Base-by-base conservation (phyloP, 768 basidiomycete genomes). In the Mycena capillaripes region DNA sequence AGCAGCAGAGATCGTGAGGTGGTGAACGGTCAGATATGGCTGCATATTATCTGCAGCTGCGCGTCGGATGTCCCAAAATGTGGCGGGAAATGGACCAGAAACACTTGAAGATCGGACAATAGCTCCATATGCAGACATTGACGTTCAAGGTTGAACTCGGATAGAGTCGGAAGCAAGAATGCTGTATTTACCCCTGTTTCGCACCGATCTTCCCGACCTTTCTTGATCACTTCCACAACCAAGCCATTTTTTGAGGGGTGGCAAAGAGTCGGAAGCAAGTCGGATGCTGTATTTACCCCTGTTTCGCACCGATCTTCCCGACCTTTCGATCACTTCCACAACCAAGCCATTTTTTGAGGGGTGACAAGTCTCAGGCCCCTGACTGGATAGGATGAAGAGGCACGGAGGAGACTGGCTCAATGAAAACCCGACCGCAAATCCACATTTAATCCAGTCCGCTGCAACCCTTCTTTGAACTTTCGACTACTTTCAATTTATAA, bases 71-170 rank as follows among this genome's bases (percentile, higher is more conserved):
- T 44, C 17, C 71, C 71, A 72, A 23, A 72, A 56, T 42, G 71
- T 68, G 38, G 55, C 32, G 5, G 66, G 57, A 78, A 74, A 85
- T 77, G 73, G 79, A 11, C 2, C 52, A 46, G 50, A 44, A 14
- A 40, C 12, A 8, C 46, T n/a, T n/a, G 42, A 32, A 64, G 69
- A 57, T 53, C 69, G 74, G 9, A 81, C 44, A 66, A 95, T 89
- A 6, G 87, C 82, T 17, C 93, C 93, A 83, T 96, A 96, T 0
- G 94, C 93, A 34, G 92, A 92, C 92, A 93, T 92, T 50, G 60
- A 16, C 21, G 30, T 32, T 17, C 9, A 25, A 4, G 11, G 25
- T 55, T 30, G 17, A 17, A 42, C 8, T 44, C 19, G 42, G 34
- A 36, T 36, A n/a, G n/a, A n/a, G n/a, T n/a, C n/a, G n/a, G n/a